Conservation (phyloP, 768 basidiomycete species). For the Auricularia heimuer region DNA sequence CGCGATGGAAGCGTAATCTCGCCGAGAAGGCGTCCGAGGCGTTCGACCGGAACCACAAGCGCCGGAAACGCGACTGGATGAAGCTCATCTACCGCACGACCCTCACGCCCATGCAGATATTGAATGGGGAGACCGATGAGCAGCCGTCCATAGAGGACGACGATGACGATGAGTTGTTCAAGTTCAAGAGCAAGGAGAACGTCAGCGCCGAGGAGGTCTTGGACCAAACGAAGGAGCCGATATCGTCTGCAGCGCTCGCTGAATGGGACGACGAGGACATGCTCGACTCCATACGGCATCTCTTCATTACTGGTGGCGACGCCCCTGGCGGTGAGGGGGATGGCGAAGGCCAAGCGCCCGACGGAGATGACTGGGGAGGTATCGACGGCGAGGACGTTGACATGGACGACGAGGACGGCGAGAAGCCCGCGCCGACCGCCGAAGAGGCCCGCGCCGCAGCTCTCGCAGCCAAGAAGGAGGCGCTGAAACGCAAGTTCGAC, state of each 20-base stretch:
- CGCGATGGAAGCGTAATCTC: conserved; percentile 69
- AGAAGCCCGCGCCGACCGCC: conserved; percentile 20
- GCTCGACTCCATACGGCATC: conserved; percentile 72
- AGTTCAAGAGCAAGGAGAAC: conserved; percentile 32
- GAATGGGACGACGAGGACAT: conserved; percentile 81
- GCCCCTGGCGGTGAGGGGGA: conserved; percentile 24
- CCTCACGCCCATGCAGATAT: conserved; percentile 60
- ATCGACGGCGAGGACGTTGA: conserved; percentile 28
- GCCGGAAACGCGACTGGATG: conserved; percentile 63
- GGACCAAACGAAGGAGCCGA: conserved; percentile 59
- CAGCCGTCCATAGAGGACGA: conserved; percentile 22
- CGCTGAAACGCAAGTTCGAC: conserved; percentile 89
- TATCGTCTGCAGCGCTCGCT: conserved; percentile 42
- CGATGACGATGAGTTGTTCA: conserved; percentile 70
- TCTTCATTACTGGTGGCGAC: conserved; percentile 80
- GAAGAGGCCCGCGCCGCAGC: conserved; percentile 30
- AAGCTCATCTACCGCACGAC: conserved; percentile 70
- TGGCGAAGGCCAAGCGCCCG: conserved; percentile 21
- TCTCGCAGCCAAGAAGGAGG: conserved; percentile 81
- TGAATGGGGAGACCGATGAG: conserved; percentile 28
- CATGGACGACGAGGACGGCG: conserved; percentile 28
- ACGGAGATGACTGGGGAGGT: conserved; percentile 32
- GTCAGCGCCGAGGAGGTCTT: conserved; percentile 38
- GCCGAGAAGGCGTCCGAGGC: conserved; percentile 37
- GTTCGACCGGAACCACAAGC: conserved; percentile 30